Percentiles rank a stretch among this genome's conserved stretches.
These are phyloP conservation scores for Myxozyma mucilagina DNA, from an alignment of 805 yeast species.

Conservation along the genomic window DNA sequence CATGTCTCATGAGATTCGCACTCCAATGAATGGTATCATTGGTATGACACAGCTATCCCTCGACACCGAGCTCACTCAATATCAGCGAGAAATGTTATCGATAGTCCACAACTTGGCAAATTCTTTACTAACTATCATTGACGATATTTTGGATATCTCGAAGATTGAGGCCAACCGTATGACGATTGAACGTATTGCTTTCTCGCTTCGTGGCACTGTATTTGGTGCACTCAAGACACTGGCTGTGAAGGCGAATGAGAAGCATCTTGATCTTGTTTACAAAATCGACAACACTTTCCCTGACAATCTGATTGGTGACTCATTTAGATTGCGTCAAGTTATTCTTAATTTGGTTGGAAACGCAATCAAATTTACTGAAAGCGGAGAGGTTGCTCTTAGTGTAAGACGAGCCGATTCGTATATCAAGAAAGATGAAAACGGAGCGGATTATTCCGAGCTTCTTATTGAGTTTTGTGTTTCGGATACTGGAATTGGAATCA, in stretches of 20 bases:
- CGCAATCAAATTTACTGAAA: constrained; percentile 82
- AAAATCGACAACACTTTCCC: constrained; percentile 86
- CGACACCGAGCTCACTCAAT: constrained; percentile 86
- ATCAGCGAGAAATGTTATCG: constrained; percentile 87
- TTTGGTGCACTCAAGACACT: constrained; percentile 87
- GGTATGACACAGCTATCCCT: constrained; percentile 90
- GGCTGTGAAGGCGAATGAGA: constrained; percentile 87
- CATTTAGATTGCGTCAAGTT: constrained; percentile 84
- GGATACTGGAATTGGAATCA: constrained; percentile 88
- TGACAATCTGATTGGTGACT: constrained; percentile 82
- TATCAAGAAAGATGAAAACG: neutral
- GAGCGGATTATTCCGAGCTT: constrained; percentile 38
- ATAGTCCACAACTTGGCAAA: constrained; percentile 87
- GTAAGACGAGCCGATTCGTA: constrained; percentile 44
- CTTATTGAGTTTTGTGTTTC: constrained; percentile 81
- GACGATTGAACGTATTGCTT: constrained; percentile 89
- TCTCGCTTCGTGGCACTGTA: constrained; percentile 80
- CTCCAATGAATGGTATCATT: constrained; percentile 90
- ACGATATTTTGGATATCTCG: constrained; percentile 87
- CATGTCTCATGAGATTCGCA: constrained; percentile 83
- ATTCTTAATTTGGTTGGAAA: constrained; percentile 84
- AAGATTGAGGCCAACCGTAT: constrained; percentile 91
- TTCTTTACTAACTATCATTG: constrained; percentile 80
- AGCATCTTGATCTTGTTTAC: constrained; percentile 74
- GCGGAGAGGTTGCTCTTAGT: constrained; percentile 76